Evolutionary conservation across 2,329 filamentous ascomycete genomes (phyloP).

Genomic region (Coleophoma eucalyptorum): DNA sequence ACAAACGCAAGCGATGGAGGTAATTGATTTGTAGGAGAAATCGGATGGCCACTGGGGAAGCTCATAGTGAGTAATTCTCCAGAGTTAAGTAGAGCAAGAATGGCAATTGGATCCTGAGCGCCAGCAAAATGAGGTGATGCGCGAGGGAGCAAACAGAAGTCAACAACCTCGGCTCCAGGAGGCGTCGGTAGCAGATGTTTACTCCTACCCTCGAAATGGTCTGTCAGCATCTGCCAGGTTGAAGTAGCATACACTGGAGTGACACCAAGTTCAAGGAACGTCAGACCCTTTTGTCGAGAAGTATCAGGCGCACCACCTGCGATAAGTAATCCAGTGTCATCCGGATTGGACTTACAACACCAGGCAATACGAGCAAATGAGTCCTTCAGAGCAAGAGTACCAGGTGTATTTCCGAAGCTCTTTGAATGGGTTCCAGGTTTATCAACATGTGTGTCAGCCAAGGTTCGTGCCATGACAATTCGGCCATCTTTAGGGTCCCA

Average conservation of each 20-base stretch:
- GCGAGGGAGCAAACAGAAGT: slow-evolving; percentile 82
- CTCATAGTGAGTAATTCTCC: slow-evolving; percentile 87
- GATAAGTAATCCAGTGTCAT: slow-evolving; percentile 86
- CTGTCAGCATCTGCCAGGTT: slow-evolving; percentile 76
- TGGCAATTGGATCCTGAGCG: slow-evolving; percentile 84
- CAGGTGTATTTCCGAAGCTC: slow-evolving; percentile 37
- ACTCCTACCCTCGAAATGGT: slow-evolving; percentile 76
- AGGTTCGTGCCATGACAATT: slow-evolving; percentile 76
- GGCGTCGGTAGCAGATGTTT: slow-evolving; percentile 72
- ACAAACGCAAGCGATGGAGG: slow-evolving; percentile 85
- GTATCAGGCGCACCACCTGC: slow-evolving; percentile 74
- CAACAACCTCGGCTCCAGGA: slow-evolving; percentile 68
- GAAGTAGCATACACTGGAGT: slow-evolving; percentile 92
- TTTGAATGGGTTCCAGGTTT: slow-evolving; percentile 46
- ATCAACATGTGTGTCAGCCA: slow-evolving; percentile 72
- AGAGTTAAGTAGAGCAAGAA: slow-evolving; percentile 75
- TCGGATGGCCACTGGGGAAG: slow-evolving; percentile 88
- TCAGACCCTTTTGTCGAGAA: slow-evolving; percentile 70
- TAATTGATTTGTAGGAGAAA: slow-evolving; percentile 88
- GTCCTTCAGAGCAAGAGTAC: slow-evolving; percentile 58
- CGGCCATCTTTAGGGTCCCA: slow-evolving; percentile 92
- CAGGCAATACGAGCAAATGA: slow-evolving; percentile 78
- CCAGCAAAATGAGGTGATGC: slow-evolving; percentile 81
- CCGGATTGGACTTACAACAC: slow-evolving; percentile 92
- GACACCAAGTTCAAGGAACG: slow-evolving; percentile 82